Evolutionary conservation across 805 yeast species (phyloP), one percentile per base, ranked within the genome.

Genomic region (Ogataea sp.): DNA sequence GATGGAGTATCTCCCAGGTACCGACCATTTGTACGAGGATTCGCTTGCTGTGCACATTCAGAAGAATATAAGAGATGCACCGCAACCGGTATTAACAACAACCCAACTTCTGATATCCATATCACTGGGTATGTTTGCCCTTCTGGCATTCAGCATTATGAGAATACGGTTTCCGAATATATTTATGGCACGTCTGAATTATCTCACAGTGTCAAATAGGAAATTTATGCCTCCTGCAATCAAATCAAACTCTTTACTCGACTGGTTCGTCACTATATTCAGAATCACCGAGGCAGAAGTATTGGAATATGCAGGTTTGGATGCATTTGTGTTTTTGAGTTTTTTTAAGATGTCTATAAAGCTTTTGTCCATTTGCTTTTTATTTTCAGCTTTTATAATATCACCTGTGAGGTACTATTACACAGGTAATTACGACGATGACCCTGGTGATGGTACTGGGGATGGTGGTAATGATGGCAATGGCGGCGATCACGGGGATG

Each of bases 271-370:
- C 0, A 73, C 78, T 0, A 62, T 90, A 13, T 74, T 73, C 53
- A 59, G 59, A 11, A 78, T 89, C 16, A 67, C 71, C 20, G 97
- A 90, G 49, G 68, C 73, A 14, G 88, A 87, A 42, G 73, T 93
- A 2, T 68, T 90, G 37, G 90, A 87, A 44, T 82, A 80, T 52
- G 96, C 97, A 2, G 98, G 98, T 0, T 62, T 90, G 33, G 98
- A 90, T 62, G 97, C 97, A 1, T 88, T 75, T 61, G 97, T 93
- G 36, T 90, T 85, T 53, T 62, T 90, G 25, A 88, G 88, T 3
- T 89, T 90, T 56, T 93, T 93, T 71, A 81, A 84, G 44, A 85
- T 88, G 84, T 75, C 93, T 44, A 84, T 89, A 36, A 76, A 77
- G 55, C 64, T 85, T 8, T 59, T 90, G 20, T 60, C 75, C 2